Percentiles rank a stretch among this genome's conserved stretches.
phyloP scores from a whole-genome alignment of 768 basidiomycete species.

The Boletus edulis region DNA sequence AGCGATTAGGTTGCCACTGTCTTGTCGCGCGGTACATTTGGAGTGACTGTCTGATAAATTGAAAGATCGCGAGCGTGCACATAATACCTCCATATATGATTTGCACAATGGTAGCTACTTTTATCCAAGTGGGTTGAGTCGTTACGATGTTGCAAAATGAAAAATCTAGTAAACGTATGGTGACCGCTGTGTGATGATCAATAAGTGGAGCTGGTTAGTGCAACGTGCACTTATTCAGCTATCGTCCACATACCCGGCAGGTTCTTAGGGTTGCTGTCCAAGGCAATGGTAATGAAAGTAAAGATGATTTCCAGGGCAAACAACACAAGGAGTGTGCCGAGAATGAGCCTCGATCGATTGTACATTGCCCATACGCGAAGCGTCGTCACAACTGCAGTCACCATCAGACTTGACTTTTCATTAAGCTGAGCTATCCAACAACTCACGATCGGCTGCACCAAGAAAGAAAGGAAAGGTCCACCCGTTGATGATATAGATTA shows the following conservation, averaged over 20 bases:
- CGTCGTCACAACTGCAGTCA: not conserved
- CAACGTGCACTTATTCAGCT: not conserved
- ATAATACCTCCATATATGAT: not conserved
- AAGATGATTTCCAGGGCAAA: not conserved
- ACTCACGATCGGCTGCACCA: not conserved
- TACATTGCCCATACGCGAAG: not conserved
- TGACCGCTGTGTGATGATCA: not conserved
- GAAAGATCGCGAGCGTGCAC: not conserved
- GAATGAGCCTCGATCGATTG: too few species aligned
- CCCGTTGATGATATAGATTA: not conserved
- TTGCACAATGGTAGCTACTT: not conserved
- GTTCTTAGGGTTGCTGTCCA: not conserved
- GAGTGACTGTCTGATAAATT: not conserved
- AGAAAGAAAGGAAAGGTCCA: not conserved
- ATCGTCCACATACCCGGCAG: not conserved
- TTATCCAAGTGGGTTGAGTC: not conserved
- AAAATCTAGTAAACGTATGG: not conserved
- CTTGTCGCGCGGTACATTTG: not conserved
- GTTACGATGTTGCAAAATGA: not conserved
- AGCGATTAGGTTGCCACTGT: not conserved
- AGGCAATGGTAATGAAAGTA: not conserved
- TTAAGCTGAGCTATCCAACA: too few species aligned
- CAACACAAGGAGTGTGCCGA: too few species aligned
- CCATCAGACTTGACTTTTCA: not conserved
- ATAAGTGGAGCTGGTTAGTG: not conserved